phyloP scores from a whole-genome alignment of 139 green algal species.

The Gonium pectorale region DNA sequence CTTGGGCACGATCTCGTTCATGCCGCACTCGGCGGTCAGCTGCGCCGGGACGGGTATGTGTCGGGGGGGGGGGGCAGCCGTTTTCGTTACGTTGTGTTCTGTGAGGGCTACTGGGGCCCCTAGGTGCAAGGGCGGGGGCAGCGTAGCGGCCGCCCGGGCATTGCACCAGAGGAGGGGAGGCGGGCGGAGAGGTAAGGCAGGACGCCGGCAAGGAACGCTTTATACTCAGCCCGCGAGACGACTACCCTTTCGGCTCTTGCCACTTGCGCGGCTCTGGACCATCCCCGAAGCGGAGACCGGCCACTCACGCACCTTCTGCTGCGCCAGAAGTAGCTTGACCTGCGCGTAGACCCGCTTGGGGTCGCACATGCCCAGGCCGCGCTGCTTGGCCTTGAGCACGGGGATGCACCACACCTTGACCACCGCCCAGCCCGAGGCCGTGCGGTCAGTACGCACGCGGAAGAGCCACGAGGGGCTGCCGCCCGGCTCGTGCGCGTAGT shows the following conservation, averaged over 20 bases:
- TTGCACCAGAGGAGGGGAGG: no score
- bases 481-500: constrained; percentile 63
- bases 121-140: no score
- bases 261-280: no score
- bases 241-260: no score
- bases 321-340: constrained; percentile 61
- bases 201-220: no score
- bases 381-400: constrained; percentile 61
- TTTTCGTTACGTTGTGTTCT: neutral
- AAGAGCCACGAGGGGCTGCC: constrained; percentile 63
- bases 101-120: no score
- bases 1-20: constrained; percentile 50
- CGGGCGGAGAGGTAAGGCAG: no score
- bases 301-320: constrained; percentile 55
- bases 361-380: constrained; percentile 56
- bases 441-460: constrained; percentile 57
- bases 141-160: no score
- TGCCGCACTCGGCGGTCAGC: constrained; percentile 48
- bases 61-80: neutral
- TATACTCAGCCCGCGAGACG: no score
- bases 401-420: constrained; percentile 63
- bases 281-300: no score
- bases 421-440: constrained; percentile 50
- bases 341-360: constrained; percentile 53
- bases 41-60: neutral